Evolutionary conservation across 1,284 basidiomycete genomes (phyloP).

Genomic region (Trichosporon sp.): DNA sequence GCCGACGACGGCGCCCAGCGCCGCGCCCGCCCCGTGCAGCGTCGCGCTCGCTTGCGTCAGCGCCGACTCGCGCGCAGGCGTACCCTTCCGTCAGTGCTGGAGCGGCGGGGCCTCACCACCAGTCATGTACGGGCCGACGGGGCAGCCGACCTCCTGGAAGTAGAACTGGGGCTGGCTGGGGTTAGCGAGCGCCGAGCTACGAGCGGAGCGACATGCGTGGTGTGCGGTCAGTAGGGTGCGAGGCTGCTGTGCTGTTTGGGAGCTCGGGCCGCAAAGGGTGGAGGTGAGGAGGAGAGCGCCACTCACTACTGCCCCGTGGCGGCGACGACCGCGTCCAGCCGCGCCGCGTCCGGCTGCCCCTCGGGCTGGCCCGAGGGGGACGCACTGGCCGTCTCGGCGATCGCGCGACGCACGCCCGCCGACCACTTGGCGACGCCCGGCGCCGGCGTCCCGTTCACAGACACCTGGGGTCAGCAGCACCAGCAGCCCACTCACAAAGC

Average conservation of each 20-base stretch:
- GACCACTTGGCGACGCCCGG: constrained; percentile 23
- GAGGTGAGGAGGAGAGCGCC: background rate
- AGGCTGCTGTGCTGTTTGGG: too few relatives aligned
- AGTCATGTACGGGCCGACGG: constrained; percentile 28
- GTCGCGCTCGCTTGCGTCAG: background rate
- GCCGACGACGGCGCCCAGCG: background rate
- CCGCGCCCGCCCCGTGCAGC: background rate
- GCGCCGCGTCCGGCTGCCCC: background rate
- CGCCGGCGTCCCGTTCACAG: constrained; percentile 6
- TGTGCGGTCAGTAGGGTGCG: too few relatives aligned
- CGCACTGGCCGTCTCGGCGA: constrained; percentile 9
- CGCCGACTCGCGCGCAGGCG: background rate
- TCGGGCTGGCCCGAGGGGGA: background rate
- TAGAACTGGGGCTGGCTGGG: constrained; percentile 30
- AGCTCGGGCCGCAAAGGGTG: too few relatives aligned
- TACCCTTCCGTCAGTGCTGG: background rate
- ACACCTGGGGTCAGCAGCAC: constrained; percentile 14
- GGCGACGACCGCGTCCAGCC: constrained; percentile 20
- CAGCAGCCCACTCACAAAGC: constrained; percentile 27
- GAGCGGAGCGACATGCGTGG: too few relatives aligned
- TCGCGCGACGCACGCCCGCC: constrained; percentile 27
- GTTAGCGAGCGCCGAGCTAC: constrained; percentile 8
- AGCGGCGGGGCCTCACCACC: constrained; percentile 27
- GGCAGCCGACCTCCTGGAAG: constrained; percentile 38
- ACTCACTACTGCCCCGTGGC: constrained; percentile 39